Evolutionary conservation across 306 rosid genomes (phyloP), one percentile per base, ranked within the genome.

Genomic region (Mimosa pudica): DNA sequence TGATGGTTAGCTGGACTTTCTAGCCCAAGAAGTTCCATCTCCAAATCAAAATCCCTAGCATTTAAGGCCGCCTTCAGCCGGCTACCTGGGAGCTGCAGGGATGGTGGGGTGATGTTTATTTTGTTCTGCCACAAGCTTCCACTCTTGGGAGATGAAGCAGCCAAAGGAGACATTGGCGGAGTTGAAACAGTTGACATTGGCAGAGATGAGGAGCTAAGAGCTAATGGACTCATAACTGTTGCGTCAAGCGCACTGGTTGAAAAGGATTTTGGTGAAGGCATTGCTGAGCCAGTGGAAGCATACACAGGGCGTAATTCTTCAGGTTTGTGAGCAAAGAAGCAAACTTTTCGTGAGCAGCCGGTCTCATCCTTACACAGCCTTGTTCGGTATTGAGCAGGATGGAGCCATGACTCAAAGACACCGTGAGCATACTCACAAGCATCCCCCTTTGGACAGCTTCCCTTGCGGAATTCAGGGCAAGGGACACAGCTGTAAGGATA

Each of bases 401-500:
- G 99, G 30, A 96, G 97, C 99, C 99, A 96, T 6, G 99, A 96
- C 89, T 96, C 99, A 0, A 96, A 96, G 60, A 96, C 99, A 62
- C 99, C 99, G 61, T 96, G 99, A 6, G 99, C 98, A 63, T 96
- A 96, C 79, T 96, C 99, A 32, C 99, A 96, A 41, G 92, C 80
- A 83, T 96, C 99, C 1, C 86, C 97, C 84, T 96, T 96, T 68
- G 83, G 92, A 85, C 99, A 96, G 3, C 96, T 20, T 46, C 98
- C 98, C 79, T 96, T 96, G 24, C 99, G 97, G 74, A 96, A 96
- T 81, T 96, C 99, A 0, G 97, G 99, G 93, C 99, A 96, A 4
- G 99, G 99, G 36, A 96, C 99, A 36, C 99, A 96, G 89, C 96
- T 96, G 51, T 96, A 96, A 6, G 99, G 99, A 79, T 93, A 96